Evolutionary conservation across 2,329 filamentous ascomycete genomes (phyloP).

Genomic region (Colletotrichum sp.): DNA sequence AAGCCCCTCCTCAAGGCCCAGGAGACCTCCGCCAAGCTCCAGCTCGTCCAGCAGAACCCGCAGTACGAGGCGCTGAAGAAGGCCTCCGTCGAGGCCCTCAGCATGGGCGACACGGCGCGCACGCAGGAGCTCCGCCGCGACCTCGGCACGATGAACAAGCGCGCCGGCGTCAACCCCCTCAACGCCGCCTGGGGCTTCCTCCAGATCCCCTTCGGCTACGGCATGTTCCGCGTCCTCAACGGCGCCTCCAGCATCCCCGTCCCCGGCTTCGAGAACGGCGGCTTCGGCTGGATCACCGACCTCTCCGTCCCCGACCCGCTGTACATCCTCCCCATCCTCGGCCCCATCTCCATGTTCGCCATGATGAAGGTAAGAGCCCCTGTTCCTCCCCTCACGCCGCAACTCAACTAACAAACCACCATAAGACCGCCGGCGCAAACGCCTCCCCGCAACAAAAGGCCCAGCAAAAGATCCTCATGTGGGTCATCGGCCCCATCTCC

Average conservation of each 20-base stretch:
- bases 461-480: slow-evolving; percentile 47
- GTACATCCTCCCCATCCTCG: slow-evolving; percentile 72
- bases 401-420: slow-evolving; percentile 18
- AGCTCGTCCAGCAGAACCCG: slow-evolving; percentile 59
- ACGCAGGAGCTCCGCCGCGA: slow-evolving; percentile 46
- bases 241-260: slow-evolving; percentile 82
- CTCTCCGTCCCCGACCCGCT: slow-evolving; percentile 79
- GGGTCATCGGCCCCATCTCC: slow-evolving; percentile 47
- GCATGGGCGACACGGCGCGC: slow-evolving; percentile 56
- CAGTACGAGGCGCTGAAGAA: slow-evolving; percentile 49
- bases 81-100: slow-evolving; percentile 55
- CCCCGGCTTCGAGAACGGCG: slow-evolving; percentile 75
- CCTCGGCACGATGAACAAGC: slow-evolving; percentile 40
- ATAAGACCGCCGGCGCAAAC: slow-evolving; percentile 12
- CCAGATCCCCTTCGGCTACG: slow-evolving; percentile 74
- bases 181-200: slow-evolving; percentile 43
- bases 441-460: slow-evolving; percentile 35
- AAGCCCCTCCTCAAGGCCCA: slow-evolving; percentile 68
- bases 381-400: slow-evolving; percentile 19
- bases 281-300: slow-evolving; percentile 80
- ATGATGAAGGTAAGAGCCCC: slow-evolving; percentile 53
- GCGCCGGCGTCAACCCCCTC: slow-evolving; percentile 37
- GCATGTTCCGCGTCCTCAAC: slow-evolving; percentile 78
- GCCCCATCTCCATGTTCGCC: slow-evolving; percentile 60
- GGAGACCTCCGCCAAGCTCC: slow-evolving; percentile 67